Evolutionary conservation across 371 early-diverging fungal genomes (phyloP).

Genomic region (Mortierella sp.): DNA sequence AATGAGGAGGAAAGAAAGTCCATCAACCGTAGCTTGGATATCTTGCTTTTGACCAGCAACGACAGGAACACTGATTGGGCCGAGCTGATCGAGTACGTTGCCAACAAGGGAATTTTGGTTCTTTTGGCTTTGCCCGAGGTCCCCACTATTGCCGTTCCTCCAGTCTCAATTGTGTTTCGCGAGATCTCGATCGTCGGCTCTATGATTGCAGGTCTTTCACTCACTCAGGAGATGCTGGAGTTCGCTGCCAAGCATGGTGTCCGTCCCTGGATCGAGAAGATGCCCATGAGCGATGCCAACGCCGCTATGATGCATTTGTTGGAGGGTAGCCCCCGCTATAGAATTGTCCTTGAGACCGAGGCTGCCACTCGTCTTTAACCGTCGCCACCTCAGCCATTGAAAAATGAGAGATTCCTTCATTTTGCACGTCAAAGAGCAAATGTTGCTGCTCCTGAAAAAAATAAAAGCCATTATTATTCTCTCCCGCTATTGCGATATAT

Average conservation of each 20-base stretch:
- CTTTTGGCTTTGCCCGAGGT: slow-evolving; percentile 78
- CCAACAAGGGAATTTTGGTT: slow-evolving; percentile 48
- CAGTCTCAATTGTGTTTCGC: slow-evolving; percentile 61
- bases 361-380: no score
- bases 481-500: no score
- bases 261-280: slow-evolving; percentile 71
- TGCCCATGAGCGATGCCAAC: slow-evolving; percentile 72
- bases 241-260: slow-evolving; percentile 78
- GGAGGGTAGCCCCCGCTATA: slow-evolving; percentile 19
- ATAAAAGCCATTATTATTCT: no score
- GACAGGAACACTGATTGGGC: slow-evolving; percentile 65
- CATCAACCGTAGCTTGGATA: no score
- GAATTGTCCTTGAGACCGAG: slow-evolving; percentile 26
- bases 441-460: no score
- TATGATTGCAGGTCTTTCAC: slow-evolving; percentile 68
- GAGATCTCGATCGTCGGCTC: slow-evolving; percentile 73
- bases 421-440: no score
- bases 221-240: slow-evolving; percentile 67
- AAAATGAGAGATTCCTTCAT: no score
- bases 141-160: slow-evolving; percentile 60
- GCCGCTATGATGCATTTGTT: slow-evolving; percentile 22
- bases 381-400: no score
- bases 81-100: slow-evolving; percentile 20
- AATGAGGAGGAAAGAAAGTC: slow-evolving; percentile 38
- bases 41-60: slow-evolving; percentile 69